Evolutionary conservation across 768 basidiomycete species (phyloP), one percentile per base, ranked within the genome.

Genomic region (Phaffia tasmanica): DNA sequence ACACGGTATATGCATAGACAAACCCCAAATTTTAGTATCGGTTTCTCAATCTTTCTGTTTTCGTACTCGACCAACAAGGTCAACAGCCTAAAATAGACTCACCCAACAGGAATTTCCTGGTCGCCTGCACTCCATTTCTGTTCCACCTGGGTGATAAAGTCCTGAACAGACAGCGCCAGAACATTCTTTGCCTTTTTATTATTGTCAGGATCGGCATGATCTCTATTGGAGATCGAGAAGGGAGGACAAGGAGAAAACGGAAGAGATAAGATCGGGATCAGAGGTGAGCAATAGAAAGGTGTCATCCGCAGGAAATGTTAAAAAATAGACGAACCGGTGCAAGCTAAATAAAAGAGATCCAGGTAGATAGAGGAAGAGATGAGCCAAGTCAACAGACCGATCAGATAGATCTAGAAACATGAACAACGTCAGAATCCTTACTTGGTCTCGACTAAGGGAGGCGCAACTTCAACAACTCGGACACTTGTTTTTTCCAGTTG

Each of bases 391-490:
- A 42, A 11, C 35, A 42, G 4, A 42, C 11, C 35, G 35, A 42
- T 42, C 35, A 42, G 4, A 11, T 42, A 42, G 35, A 42, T 42
- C 11, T 42, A 11, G 11, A 42, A 42, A 42, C 35, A 4, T 5
- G 11, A 4, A 42, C 11, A 11, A 42, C 35, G 11, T 4, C 35
- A 42, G 11, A 5, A 11, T 4, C 11, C 35, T 42, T 42, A 42
- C 35, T 57, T 32, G 27, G 56, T 11, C 27, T 57, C 56, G 18
- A 57, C 56, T 7, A 57, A 29, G 7, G 56, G 56, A 57, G 56
- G 56, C 18, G 56, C 56, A 16, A 57, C 32, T 32, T 57, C 56
- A 57, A 57, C 32, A 2, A 57, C 56, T 57, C 56, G 56, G 16
- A 29, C 32, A 19, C 27, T 29, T 25, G 56, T 23, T 7, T 19